phyloP scores from a whole-genome alignment of 2,329 filamentous ascomycete species.

The Aureobasidium zeae region DNA sequence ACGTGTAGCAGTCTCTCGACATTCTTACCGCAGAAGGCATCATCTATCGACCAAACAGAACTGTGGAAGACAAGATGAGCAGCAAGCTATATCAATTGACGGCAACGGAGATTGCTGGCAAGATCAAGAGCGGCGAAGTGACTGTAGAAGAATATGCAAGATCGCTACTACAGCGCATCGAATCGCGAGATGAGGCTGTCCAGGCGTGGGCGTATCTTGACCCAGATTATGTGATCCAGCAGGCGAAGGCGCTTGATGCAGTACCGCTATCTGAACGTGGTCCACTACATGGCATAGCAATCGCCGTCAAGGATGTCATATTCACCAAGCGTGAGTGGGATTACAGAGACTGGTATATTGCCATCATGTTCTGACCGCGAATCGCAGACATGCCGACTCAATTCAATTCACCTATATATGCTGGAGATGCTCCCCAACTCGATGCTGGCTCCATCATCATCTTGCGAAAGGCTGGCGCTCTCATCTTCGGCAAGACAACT shows the following conservation, averaged over 20 bases:
- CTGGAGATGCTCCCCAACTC: slow-evolving; percentile 34
- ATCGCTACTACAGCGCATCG: slow-evolving; percentile 40
- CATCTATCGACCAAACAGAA: too few species aligned
- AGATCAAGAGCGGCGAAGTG: slow-evolving; percentile 34
- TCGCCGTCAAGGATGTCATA: slow-evolving; percentile 55
- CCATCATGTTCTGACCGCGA: background rate
- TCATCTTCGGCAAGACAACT: slow-evolving; percentile 51
- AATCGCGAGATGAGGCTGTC: slow-evolving; percentile 36
- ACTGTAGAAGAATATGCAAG: slow-evolving; percentile 43
- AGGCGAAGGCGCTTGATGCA: slow-evolving; percentile 43
- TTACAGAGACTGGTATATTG: background rate
- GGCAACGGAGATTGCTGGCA: slow-evolving; percentile 34
- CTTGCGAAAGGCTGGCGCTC: slow-evolving; percentile 46
- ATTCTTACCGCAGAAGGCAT: too few species aligned
- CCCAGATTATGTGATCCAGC: slow-evolving; percentile 38
- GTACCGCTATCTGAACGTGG: slow-evolving; percentile 42
- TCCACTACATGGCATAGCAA: slow-evolving; percentile 47
- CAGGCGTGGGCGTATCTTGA: slow-evolving; percentile 45
- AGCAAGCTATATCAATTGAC: slow-evolving; percentile 29
- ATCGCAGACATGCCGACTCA: slow-evolving; percentile 47
- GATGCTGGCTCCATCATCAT: slow-evolving; percentile 47
- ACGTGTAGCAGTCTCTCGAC: too few species aligned
- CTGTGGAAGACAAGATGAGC: background rate
- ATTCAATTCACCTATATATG: slow-evolving; percentile 48
- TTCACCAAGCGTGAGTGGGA: slow-evolving; percentile 43